Conservation (phyloP, 192 early-diverging fungal species). For the Mortierella alpina region DNA sequence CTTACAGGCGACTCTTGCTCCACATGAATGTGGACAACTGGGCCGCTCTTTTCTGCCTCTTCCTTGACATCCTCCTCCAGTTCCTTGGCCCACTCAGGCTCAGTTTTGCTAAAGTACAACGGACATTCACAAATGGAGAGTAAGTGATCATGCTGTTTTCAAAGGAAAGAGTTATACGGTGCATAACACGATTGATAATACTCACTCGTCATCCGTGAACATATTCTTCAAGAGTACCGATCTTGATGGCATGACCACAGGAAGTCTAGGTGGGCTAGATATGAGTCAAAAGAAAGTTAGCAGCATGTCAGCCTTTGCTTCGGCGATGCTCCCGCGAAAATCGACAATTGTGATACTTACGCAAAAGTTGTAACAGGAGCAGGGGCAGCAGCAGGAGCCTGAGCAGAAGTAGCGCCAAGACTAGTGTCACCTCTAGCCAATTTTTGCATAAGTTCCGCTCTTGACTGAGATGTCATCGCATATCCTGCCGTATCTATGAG, state of each 20-base stretch:
- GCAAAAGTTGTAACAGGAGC: conserved; percentile 32
- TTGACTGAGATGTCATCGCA: conserved; percentile 73
- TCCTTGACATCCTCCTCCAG: conserved; percentile 85
- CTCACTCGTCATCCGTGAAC: conserved; percentile 88
- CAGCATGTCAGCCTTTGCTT: not conserved
- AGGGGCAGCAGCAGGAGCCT: conserved; percentile 29
- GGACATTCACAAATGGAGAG: no score
- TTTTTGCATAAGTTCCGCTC: conserved; percentile 86
- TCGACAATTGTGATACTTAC: conserved; percentile 13
- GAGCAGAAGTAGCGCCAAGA: conserved; percentile 47
- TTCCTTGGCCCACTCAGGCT: conserved; percentile 85
- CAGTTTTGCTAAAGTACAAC: conserved; percentile 73
- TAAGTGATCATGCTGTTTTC: no score
- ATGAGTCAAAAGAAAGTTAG: not conserved
- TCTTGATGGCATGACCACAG: conserved; percentile 66
- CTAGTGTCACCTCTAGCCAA: conserved; percentile 68
- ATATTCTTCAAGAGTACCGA: conserved; percentile 85
- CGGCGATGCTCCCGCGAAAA: not conserved
- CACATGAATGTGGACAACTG: conserved; percentile 78
- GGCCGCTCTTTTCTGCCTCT: conserved; percentile 86
- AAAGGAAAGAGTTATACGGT: no score
- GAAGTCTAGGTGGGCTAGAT: conserved; percentile 57
- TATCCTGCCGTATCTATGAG: conserved; percentile 67
- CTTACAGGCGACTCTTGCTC: conserved; percentile 71
- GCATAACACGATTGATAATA: conserved; percentile 2